Base-by-base conservation (phyloP, 2,329 filamentous ascomycete genomes). In the Beauveria sp. region DNA sequence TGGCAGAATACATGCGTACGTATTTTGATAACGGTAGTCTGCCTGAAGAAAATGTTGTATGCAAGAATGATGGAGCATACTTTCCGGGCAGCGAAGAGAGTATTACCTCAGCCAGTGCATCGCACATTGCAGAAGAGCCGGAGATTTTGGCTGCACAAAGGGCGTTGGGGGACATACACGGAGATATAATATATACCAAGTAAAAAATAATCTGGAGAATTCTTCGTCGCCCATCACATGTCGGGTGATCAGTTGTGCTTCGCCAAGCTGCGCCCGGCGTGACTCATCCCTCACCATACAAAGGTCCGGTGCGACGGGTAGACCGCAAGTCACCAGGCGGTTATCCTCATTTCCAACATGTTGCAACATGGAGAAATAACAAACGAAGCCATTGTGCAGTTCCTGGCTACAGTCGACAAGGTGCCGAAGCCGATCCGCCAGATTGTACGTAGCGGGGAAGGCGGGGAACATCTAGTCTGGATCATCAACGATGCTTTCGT, bases 11-110 rank as follows among this genome's bases (percentile, higher is more conserved):
- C 18, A 69, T 77, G 1, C 67, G 75, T 0, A 68, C 64, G 0
- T 79, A 73, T 43, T 64, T 79, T 6, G 64, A 67, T 22, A 68
- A 76, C 10, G 77, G 77, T 1, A 73, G 67, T 3, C 40, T 79
- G 48, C 77, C 76, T 0, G 67, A 67, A 0, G 60, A 68, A 0
- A 67, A 76, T 56, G 70, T 70, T 3, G 67, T 70, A 47, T 77
- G 76, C 46, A 70, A 76, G 20, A 69, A 69, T 8, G 75, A 78
- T 34, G 72, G 67, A 8, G 68, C 69, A 2, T 78, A 77, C 30
- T 78, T 77, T 55, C 52, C 69, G 22, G 69, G 67, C 58, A 68
- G 67, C 0, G 66, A 69, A 1, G 65, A 66, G 28, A 65, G 24
- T n/a, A 22, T 7, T 1, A 34, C 12, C 30, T 34, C 30, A 14